phyloP scores from a whole-genome alignment of 306 rosid genomes.

The Malus orientalis region DNA sequence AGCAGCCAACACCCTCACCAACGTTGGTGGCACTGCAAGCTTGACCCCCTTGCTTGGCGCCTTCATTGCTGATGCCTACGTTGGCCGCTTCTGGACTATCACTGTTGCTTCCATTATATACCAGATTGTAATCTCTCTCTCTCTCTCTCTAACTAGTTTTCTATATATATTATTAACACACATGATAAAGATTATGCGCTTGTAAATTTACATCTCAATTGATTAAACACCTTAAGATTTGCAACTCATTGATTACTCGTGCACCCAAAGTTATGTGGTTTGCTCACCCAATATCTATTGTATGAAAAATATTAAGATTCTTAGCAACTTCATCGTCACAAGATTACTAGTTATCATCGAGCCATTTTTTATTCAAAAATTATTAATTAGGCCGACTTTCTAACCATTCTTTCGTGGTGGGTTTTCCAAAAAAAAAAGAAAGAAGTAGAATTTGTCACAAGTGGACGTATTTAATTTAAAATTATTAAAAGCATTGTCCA shows the following conservation, averaged over 20 bases:
- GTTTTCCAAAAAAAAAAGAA: too few relatives aligned
- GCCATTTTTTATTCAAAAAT: too few relatives aligned
- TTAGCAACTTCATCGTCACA: too few relatives aligned
- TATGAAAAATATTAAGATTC: too few relatives aligned
- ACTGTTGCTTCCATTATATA: slow-evolving; percentile 63
- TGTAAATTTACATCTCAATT: too few relatives aligned
- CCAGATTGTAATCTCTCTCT: slow-evolving; percentile 40
- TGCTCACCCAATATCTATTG: too few relatives aligned
- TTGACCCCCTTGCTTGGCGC: slow-evolving; percentile 93
- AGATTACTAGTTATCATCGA: too few relatives aligned
- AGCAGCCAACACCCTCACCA: slow-evolving; percentile 88
- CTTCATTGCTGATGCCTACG: slow-evolving; percentile 67
- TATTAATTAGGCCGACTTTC: too few relatives aligned
- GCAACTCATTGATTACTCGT: not conserved
- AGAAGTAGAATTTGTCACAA: not conserved
- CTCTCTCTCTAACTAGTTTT: slow-evolving; percentile 1
- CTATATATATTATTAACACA: not conserved
- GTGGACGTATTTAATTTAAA: not conserved
- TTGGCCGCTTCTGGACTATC: slow-evolving; percentile 81
- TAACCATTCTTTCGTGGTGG: too few relatives aligned
- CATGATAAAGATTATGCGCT: not conserved
- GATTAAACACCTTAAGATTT: not conserved
- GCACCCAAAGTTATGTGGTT: not conserved
- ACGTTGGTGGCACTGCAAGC: slow-evolving; percentile 76
- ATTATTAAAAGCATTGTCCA: not conserved